phyloP scores from a whole-genome alignment of 148 eudicot genomes.

The Tetragonia tetragonoides region DNA sequence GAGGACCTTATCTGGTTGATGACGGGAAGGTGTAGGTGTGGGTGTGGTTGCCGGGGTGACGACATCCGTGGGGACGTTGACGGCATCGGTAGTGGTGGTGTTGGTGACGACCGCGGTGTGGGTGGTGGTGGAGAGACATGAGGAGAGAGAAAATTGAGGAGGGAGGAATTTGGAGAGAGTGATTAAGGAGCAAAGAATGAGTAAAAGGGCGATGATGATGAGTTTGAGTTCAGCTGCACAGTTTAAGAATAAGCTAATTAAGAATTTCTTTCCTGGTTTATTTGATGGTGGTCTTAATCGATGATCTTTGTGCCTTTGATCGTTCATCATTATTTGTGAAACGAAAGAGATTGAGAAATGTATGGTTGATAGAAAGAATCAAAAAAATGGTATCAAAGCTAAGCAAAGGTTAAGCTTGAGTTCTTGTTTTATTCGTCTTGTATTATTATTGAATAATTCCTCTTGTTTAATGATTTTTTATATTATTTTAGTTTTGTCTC shows the following conservation, averaged over 20 bases:
- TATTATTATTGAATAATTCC: no score
- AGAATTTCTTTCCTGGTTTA: slow-evolving; percentile 15
- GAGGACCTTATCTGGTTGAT: slow-evolving; percentile 6
- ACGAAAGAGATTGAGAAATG: no score
- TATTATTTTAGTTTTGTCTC: no score
- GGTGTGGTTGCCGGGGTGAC: slow-evolving; percentile 17
- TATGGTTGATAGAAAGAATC: no score
- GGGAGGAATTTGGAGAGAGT: slow-evolving; percentile 64
- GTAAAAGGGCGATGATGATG: slow-evolving; percentile 47
- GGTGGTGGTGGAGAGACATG: slow-evolving; percentile 31
- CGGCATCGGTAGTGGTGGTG: slow-evolving; percentile 8
- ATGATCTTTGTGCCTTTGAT: no score
- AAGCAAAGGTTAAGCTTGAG: no score
- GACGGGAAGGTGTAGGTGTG: slow-evolving; percentile 6
- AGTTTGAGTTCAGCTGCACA: slow-evolving; percentile 64
- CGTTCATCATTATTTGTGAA: no score
- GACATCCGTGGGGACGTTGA: slow-evolving; percentile 19
- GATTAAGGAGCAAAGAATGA: slow-evolving; percentile 47
- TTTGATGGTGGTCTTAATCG: no score
- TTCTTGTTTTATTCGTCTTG: no score
- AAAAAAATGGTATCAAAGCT: no score
- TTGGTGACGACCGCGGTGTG: slow-evolving; percentile 5
- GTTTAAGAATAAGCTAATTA: slow-evolving; percentile 45
- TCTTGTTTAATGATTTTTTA: no score
- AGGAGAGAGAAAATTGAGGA: slow-evolving; percentile 23